These are phyloP conservation scores for Mycena crocata DNA, from an alignment of 768 basidiomycete species.

Conservation along the genomic window DNA sequence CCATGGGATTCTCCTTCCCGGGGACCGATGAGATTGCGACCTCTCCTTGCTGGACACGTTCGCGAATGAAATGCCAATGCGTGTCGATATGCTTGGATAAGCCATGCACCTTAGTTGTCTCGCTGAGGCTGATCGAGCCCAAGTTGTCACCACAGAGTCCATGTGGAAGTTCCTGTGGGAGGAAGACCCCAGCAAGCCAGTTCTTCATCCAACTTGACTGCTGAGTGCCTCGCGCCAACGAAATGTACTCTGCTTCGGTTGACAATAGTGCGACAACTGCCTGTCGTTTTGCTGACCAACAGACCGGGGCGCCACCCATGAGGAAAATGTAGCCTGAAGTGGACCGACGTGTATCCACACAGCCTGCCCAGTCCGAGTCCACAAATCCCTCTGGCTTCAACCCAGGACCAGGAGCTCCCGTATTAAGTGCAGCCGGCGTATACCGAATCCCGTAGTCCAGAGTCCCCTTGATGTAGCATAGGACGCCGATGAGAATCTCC, in stretches of 20 bases:
- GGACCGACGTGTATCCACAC: conserved; percentile 37
- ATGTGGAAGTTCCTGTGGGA: no score
- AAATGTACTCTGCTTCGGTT: background rate
- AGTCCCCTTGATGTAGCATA: conserved; percentile 47
- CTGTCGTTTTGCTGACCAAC: conserved; percentile 47
- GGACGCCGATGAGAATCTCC: conserved; percentile 38
- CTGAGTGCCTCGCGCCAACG: no score
- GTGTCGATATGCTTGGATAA: no score
- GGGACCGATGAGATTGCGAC: no score
- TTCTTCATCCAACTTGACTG: no score
- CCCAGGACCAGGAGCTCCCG: background rate
- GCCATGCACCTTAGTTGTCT: no score
- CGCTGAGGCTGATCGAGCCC: no score
- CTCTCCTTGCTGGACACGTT: no score
- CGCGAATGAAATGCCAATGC: no score
- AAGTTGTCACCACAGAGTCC: no score
- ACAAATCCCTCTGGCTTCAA: conserved; percentile 30
- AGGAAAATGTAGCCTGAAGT: conserved; percentile 45
- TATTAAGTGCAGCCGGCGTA: background rate
- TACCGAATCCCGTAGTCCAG: conserved; percentile 27
- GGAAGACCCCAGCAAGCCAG: no score
- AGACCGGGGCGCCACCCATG: conserved; percentile 39
- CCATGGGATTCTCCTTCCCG: no score
- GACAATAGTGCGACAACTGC: conserved; percentile 28
- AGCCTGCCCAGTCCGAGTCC: conserved; percentile 47